phyloP scores from a whole-genome alignment of 345 rosid genomes.

The Ricinus communis region DNA sequence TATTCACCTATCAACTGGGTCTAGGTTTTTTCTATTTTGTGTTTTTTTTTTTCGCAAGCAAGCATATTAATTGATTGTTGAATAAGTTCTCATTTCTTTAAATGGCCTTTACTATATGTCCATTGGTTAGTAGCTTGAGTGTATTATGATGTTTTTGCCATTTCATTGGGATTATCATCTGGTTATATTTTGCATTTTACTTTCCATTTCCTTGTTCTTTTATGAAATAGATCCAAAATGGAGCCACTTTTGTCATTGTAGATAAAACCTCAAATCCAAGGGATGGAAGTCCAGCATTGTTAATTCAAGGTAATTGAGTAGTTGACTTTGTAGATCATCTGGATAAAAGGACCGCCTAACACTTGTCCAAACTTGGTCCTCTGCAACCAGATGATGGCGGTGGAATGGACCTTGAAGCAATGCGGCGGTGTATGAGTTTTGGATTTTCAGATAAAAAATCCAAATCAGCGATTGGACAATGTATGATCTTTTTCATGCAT shows the following conservation, averaged over 20 bases:
- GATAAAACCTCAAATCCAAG: conserved; percentile 76
- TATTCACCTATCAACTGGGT: neutral
- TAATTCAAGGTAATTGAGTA: conserved; percentile 67
- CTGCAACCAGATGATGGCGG: conserved; percentile 79
- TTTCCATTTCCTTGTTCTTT: conserved; percentile 23
- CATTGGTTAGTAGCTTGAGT: neutral
- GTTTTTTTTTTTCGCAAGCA: too few relatives aligned
- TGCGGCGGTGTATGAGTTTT: conserved; percentile 91
- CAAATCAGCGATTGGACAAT: conserved; percentile 75
- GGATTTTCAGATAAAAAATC: conserved; percentile 91
- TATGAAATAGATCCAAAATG: conserved; percentile 81
- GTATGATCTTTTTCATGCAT: conserved; percentile 40
- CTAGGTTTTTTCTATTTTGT: neutral
- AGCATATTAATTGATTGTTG: neutral
- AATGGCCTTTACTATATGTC: neutral
- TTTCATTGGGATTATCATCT: conserved; percentile 4
- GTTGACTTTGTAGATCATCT: conserved; percentile 11
- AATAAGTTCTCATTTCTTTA: neutral
- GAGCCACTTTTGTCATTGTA: conserved; percentile 91
- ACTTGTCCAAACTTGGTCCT: conserved; percentile 3
- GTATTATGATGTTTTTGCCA: conserved; percentile 18
- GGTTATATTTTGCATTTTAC: conserved; percentile 30
- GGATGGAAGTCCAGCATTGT: conserved; percentile 67
- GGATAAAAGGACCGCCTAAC: conserved; percentile 11
- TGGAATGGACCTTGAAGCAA: conserved; percentile 92